Percentiles rank a stretch among this genome's conserved stretches.
Evolutionary conservation across 805 yeast genomes (phyloP).

Genomic region (Myxozyma vanderwaltii): DNA sequence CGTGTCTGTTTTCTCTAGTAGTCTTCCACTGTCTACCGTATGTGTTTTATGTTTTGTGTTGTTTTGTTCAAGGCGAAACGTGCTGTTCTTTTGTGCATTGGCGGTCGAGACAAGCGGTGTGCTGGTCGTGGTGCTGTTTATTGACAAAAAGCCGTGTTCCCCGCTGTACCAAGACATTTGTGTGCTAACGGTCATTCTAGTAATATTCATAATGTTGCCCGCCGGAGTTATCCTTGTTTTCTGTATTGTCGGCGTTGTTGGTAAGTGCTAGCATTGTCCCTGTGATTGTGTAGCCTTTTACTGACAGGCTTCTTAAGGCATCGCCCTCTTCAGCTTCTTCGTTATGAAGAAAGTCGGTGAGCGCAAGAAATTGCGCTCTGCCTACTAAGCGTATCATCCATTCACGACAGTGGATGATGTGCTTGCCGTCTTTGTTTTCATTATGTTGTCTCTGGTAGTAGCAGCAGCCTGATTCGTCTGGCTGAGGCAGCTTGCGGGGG

Average conservation of each 20-base stretch:
- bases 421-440: too few relatives aligned
- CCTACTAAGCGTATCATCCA: slow-evolving; percentile 29
- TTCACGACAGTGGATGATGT: too few relatives aligned
- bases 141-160: too few relatives aligned
- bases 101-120: too few relatives aligned
- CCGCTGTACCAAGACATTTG: too few relatives aligned
- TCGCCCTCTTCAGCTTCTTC: slow-evolving; percentile 46
- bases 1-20: background rate
- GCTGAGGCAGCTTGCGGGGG: too few relatives aligned
- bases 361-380: slow-evolving; percentile 42
- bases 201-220: slow-evolving; percentile 55
- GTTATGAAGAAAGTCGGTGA: slow-evolving; percentile 49
- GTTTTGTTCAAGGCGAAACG: too few relatives aligned
- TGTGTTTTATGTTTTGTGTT: background rate
- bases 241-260: slow-evolving; percentile 45
- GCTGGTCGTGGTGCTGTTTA: background rate
- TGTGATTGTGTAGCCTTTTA: slow-evolving; percentile 30
- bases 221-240: slow-evolving; percentile 75
- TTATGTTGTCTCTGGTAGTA: too few relatives aligned
- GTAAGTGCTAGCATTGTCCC: slow-evolving; percentile 33
- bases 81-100: too few relatives aligned
- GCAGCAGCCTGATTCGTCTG: too few relatives aligned
- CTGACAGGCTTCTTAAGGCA: slow-evolving; percentile 44
- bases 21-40: slow-evolving; percentile 1
- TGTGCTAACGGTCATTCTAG: background rate